Percentiles rank a stretch among this genome's conserved stretches.
phyloP scores from a whole-genome alignment of 352 stramenopile genomes.

The Aphanomyces cochlioides region DNA sequence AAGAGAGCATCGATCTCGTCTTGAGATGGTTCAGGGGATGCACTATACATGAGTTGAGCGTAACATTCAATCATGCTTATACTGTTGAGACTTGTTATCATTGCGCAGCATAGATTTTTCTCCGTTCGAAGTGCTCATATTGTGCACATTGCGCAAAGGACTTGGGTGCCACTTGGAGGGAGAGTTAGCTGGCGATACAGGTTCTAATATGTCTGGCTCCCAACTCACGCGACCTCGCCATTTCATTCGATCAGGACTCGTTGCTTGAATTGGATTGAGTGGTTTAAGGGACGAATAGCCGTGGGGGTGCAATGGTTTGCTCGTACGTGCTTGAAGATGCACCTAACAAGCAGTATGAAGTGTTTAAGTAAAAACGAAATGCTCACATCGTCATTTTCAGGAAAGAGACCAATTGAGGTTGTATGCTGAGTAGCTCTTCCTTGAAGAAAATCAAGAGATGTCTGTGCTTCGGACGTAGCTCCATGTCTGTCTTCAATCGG shows the following conservation, averaged over 20 bases:
- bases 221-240: conserved; percentile 24
- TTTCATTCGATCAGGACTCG: background rate
- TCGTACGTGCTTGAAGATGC: too few relatives aligned
- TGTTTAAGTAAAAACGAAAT: background rate
- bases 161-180: conserved; percentile 14
- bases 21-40: background rate
- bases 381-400: conserved; percentile 23
- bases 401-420: conserved; percentile 6
- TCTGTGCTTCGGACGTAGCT: background rate
- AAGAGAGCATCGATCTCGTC: conserved; percentile 28
- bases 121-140: background rate
- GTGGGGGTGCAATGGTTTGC: too few relatives aligned
- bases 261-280: background rate
- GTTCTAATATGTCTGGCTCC: conserved; percentile 20
- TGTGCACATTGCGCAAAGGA: conserved; percentile 19
- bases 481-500: background rate
- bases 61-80: too few relatives aligned
- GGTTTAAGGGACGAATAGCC: background rate
- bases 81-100: too few relatives aligned
- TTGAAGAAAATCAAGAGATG: conserved; percentile 22
- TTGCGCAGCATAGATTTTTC: too few relatives aligned
- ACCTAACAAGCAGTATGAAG: background rate
- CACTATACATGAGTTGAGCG: too few relatives aligned
- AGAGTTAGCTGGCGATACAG: background rate
- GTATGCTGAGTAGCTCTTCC: conserved; percentile 6